Evolutionary conservation across 2,329 filamentous ascomycete genomes (phyloP), one percentile per base, ranked within the genome.

Genomic region (Byssoonygena ceratinophila): DNA sequence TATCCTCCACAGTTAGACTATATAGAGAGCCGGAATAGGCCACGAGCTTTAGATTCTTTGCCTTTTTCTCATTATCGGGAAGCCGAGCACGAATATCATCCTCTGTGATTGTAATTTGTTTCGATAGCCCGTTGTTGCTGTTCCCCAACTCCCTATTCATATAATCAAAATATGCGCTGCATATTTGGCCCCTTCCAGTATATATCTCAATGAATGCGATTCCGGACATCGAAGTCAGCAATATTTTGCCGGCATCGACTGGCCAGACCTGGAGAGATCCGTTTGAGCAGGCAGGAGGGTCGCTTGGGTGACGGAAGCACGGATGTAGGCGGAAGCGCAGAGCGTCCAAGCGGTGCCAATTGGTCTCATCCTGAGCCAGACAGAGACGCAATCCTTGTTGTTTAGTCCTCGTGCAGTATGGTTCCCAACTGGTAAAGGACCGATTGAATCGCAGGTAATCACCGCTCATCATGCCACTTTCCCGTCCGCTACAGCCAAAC

Each of bases 291-390:
- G 78, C 66, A 14, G 78, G 71, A 4, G 78, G 70, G 61, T 97
- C 92, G 52, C 81, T 84, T 0, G 90, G 87, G 49, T 94, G 77
- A 51, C 83, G 78, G 74, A 98, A 97, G 66, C 87, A 89, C 3
- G 90, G 88, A 64, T 98, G 92, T 59, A 83, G 85, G 58, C 89
- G 83, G 72, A 96, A 95, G 36, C 89, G 85, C 49, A 98, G 75
- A 51, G 82, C 82, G 67, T 97, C 92, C 5, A 97, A 77, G 54
- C 90, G 80, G 68, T 96, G 90, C 91, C 91, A 97, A 23, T 76
- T 77, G 66, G 90, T 95, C 69, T 97, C 92, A 59, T 96, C 88
- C 44, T 82, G 79, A 29, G 80, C 81, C 40, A 84, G 67, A 39
- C 89, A 85, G 5, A 87, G 69, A 3, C 85, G 84, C 55, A 79